Percentiles rank a stretch among this genome's conserved stretches.
Conservation (phyloP, 2,329 filamentous ascomycete species). For the Hymenoscyphus occultus region DNA sequence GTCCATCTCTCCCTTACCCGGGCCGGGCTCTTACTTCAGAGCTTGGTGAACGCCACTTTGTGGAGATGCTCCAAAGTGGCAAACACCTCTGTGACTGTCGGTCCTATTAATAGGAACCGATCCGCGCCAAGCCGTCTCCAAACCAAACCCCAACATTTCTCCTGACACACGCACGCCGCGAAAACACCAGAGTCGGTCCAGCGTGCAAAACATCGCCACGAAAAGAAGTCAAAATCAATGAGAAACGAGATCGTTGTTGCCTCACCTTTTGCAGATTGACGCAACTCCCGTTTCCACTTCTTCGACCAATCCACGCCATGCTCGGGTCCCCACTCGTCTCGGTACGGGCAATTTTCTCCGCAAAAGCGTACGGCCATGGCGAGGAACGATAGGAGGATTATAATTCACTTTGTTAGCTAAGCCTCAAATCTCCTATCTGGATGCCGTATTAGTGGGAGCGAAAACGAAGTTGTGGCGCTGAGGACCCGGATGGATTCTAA, state of each 20-base stretch:
- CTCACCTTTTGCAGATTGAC: not conserved
- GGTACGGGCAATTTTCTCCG: not conserved
- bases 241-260: not conserved
- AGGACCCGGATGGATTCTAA: not conserved
- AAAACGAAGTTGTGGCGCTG: slow-evolving; percentile 7
- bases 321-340: not conserved
- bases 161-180: too few relatives aligned
- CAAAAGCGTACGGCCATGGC: slow-evolving; percentile 10
- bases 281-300: not conserved
- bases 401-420: slow-evolving; percentile 71
- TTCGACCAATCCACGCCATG: not conserved
- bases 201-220: not conserved
- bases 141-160: not conserved
- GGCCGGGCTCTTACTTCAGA: not conserved
- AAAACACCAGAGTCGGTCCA: too few relatives aligned
- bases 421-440: not conserved
- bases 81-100: not conserved
- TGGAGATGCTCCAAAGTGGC: too few relatives aligned
- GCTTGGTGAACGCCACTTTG: not conserved
- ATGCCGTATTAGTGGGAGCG: not conserved
- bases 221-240: not conserved
- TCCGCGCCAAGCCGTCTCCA: not conserved
- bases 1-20: not conserved
- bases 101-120: not conserved
- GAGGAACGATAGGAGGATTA: slow-evolving; percentile 62